Evolutionary conservation across 441 rosid species (phyloP).

Genomic region (Erodium moschatum): DNA sequence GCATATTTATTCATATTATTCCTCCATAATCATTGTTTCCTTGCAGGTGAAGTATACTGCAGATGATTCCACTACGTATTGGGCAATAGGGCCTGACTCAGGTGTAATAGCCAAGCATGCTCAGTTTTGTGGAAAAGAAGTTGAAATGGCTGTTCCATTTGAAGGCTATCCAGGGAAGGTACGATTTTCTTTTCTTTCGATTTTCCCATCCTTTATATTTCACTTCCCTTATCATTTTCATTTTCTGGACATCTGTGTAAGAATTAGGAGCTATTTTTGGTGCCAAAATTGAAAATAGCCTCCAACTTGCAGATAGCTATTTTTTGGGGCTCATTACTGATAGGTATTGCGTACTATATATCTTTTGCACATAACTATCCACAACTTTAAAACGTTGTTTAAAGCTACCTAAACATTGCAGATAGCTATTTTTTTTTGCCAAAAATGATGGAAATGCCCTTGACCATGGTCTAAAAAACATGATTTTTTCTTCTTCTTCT

Average conservation of each 20-base stretch:
- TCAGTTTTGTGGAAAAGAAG: slow-evolving; percentile 72
- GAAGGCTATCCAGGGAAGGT: slow-evolving; percentile 88
- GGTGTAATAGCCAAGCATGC: slow-evolving; percentile 66
- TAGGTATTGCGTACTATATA: too few relatives aligned
- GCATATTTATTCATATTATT: neutral
- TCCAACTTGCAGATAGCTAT: too few relatives aligned
- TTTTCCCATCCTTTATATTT: neutral
- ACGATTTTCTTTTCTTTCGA: slow-evolving; percentile 9
- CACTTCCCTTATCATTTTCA: neutral
- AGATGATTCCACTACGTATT: slow-evolving; percentile 79
- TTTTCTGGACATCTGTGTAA: neutral
- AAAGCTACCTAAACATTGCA: too few relatives aligned
- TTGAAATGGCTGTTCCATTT: slow-evolving; percentile 84
- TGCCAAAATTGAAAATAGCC: neutral
- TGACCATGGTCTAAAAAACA: too few relatives aligned
- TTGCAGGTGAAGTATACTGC: slow-evolving; percentile 61
- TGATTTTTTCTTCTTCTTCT: too few relatives aligned
- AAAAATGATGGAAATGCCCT: too few relatives aligned
- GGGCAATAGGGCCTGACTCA: slow-evolving; percentile 78
- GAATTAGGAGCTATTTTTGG: neutral
- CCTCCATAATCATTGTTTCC: slow-evolving; percentile 8
- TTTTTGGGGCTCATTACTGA: too few relatives aligned
- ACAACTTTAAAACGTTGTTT: too few relatives aligned
- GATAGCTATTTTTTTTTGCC: too few relatives aligned
- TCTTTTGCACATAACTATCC: too few relatives aligned